Evolutionary conservation across 1,284 basidiomycete genomes (phyloP).

Genomic region (Nidula niveotomentosa): DNA sequence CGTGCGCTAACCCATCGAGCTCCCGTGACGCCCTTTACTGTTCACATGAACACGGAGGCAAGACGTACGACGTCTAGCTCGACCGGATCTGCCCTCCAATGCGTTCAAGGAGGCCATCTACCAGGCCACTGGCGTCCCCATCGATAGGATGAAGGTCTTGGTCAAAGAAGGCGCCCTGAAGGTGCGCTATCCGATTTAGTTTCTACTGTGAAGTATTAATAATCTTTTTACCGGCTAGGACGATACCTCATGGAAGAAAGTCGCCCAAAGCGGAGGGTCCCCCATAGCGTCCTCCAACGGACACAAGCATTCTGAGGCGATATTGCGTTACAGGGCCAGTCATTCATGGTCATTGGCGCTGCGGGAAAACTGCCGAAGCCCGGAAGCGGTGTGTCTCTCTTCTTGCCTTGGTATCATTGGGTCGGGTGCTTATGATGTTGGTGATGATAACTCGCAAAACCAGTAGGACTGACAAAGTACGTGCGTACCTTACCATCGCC

Average conservation of each 20-base stretch:
- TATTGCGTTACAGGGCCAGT: slow-evolving; percentile 55
- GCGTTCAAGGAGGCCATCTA: slow-evolving; percentile 87
- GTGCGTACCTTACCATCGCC: no score
- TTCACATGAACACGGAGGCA: slow-evolving; percentile 94
- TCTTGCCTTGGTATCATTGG: slow-evolving; percentile 1
- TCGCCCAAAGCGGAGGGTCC: slow-evolving; percentile 73
- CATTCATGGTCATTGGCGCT: slow-evolving; percentile 88
- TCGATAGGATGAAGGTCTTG: slow-evolving; percentile 97
- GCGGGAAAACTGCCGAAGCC: slow-evolving; percentile 91
- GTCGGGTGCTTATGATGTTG: slow-evolving; percentile 1
- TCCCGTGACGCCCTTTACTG: slow-evolving; percentile 67
- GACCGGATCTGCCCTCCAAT: slow-evolving; percentile 67
- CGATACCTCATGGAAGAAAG: slow-evolving; percentile 82
- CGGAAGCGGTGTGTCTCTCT: slow-evolving; percentile 61
- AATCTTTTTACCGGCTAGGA: slow-evolving; percentile 51
- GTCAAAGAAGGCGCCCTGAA: slow-evolving; percentile 93
- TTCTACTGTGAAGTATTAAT: background rate
- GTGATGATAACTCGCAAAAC: slow-evolving; percentile 47
- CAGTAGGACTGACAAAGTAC: slow-evolving; percentile 74
- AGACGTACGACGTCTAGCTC: slow-evolving; percentile 65
- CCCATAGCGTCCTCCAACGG: no score
- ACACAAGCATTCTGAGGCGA: background rate
- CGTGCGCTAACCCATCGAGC: no score
- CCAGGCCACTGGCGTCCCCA: slow-evolving; percentile 82
- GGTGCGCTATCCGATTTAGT: slow-evolving; percentile 34